Evolutionary conservation across 306 rosid species (phyloP).

Genomic region (Begonia peltatifolia): DNA sequence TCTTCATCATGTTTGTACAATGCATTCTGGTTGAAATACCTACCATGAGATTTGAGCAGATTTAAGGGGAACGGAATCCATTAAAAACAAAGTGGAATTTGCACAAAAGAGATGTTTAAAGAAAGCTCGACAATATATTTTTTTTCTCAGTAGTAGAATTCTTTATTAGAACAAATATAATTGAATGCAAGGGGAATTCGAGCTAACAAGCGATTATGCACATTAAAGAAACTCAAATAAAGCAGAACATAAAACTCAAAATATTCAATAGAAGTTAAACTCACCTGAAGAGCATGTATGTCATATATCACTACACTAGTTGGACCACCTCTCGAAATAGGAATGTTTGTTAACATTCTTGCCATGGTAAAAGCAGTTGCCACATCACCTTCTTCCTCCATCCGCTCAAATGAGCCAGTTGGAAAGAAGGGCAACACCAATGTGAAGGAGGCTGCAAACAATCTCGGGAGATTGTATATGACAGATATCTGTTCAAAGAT

Average conservation of each 20-base stretch:
- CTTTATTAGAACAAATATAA: too few relatives aligned
- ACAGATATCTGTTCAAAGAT: slow-evolving; percentile 96
- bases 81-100: too few relatives aligned
- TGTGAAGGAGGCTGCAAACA: slow-evolving; percentile 88
- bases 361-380: slow-evolving; percentile 98
- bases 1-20: too few relatives aligned
- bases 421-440: slow-evolving; percentile 96
- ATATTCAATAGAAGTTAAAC: slow-evolving; percentile 9
- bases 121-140: too few relatives aligned
- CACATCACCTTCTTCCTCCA: slow-evolving; percentile 99
- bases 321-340: slow-evolving; percentile 95
- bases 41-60: too few relatives aligned
- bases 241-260: slow-evolving; percentile 2
- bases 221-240: neutral
- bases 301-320: slow-evolving; percentile 84
- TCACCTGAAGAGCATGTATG: slow-evolving; percentile 95
- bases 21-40: too few relatives aligned
- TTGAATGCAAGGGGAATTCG: too few relatives aligned
- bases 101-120: too few relatives aligned
- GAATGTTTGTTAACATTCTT: slow-evolving; percentile 84
- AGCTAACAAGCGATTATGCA: too few relatives aligned
- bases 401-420: slow-evolving; percentile 94
- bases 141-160: too few relatives aligned
- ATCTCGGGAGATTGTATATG: slow-evolving; percentile 75
- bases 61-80: too few relatives aligned